Evolutionary conservation across 306 rosid species (phyloP).

Genomic region (Glycine soja): DNA sequence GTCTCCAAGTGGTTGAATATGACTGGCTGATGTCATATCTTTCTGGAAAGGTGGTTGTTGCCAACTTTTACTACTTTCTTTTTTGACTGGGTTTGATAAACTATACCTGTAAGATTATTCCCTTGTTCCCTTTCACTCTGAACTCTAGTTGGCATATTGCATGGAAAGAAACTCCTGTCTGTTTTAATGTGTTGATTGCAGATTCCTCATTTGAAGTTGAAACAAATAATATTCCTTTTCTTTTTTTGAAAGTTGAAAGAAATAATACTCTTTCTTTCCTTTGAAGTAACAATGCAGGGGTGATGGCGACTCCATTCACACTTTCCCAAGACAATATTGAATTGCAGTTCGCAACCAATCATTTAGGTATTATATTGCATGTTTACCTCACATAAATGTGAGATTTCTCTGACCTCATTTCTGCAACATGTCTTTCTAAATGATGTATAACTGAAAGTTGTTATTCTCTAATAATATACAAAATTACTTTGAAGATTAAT

Average conservation of each 20-base stretch:
- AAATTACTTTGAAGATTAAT: slow-evolving; percentile 6
- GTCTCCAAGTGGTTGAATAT: slow-evolving; percentile 24
- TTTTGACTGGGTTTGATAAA: slow-evolving; percentile 13
- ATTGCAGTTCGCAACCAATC: slow-evolving; percentile 87
- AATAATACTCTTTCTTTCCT: slow-evolving; percentile 42
- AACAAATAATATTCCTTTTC: slow-evolving; percentile 25
- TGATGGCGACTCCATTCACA: slow-evolving; percentile 76
- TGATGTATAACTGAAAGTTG: neutral
- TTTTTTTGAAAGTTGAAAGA: slow-evolving; percentile 35
- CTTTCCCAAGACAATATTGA: slow-evolving; percentile 78
- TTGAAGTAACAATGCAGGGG: slow-evolving; percentile 86
- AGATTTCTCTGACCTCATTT: neutral
- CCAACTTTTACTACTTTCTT: slow-evolving; percentile 11
- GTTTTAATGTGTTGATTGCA: neutral
- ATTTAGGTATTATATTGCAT: slow-evolving; percentile 59
- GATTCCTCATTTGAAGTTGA: slow-evolving; percentile 18
- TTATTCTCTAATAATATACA: neutral
- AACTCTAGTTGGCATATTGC: slow-evolving; percentile 6
- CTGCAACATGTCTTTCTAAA: slow-evolving; percentile 13
- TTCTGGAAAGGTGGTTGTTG: slow-evolving; percentile 14
- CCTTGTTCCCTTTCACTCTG: neutral
- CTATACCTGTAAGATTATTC: neutral
- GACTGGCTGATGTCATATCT: slow-evolving; percentile 19
- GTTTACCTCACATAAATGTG: slow-evolving; percentile 21
- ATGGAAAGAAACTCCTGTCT: neutral